These are phyloP conservation scores for Penicillium sumatraense DNA, from an alignment of 2,329 filamentous ascomycete genomes.

Conservation along the genomic window DNA sequence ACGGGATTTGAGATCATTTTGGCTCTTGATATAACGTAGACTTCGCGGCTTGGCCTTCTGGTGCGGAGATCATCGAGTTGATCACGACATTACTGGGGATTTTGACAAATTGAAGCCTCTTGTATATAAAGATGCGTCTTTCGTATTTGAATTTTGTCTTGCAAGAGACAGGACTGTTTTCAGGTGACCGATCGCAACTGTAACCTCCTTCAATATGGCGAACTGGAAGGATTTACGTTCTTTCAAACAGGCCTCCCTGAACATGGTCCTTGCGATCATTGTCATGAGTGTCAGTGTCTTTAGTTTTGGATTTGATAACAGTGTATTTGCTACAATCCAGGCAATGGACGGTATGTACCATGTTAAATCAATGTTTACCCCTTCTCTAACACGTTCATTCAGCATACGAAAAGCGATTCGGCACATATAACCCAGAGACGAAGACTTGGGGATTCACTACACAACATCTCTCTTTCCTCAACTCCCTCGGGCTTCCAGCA, in stretches of 20 bases:
- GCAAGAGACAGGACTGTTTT: no score
- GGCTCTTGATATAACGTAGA: neutral
- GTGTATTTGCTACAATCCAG: constrained; percentile 7
- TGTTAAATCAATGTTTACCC: neutral
- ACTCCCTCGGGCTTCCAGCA: constrained; percentile 8
- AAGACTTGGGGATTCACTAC: constrained; percentile 6
- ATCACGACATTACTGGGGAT: neutral
- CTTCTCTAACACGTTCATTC: neutral
- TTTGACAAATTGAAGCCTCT: neutral
- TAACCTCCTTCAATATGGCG: neutral
- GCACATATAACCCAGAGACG: neutral
- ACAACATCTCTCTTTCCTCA: constrained; percentile 9
- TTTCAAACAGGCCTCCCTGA: constrained; percentile 1
- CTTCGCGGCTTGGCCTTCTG: neutral
- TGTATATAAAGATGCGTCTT: neutral
- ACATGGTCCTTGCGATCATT: neutral
- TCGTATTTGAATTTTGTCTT: neutral
- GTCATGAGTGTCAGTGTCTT: constrained; percentile 7
- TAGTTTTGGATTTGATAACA: constrained; percentile 9
- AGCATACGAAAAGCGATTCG: neutral
- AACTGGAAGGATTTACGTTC: neutral
- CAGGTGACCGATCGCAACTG: neutral
- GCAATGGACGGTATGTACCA: constrained; percentile 6
- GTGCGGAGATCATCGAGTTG: neutral
- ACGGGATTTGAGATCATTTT: no score